These are phyloP conservation scores for Termitomyces sp. DNA, from an alignment of 768 basidiomycete species.

Conservation along the genomic window DNA sequence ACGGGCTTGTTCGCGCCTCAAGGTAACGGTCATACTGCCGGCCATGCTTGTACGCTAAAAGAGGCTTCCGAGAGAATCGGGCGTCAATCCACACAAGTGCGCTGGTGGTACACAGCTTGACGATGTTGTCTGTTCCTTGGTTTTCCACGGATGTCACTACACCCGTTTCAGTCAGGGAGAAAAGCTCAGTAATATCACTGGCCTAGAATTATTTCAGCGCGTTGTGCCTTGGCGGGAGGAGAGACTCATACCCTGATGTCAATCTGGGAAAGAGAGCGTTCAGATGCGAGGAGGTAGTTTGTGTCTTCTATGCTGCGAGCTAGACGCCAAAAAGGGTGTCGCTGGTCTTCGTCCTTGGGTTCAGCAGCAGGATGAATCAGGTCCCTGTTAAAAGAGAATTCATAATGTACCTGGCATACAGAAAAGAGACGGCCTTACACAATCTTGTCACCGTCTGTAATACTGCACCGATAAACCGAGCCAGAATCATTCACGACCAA, in stretches of 20 bases:
- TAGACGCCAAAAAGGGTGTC: slow-evolving; percentile 52
- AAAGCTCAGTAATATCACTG: slow-evolving; percentile 25
- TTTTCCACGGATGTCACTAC: slow-evolving; percentile 55
- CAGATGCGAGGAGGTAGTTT: slow-evolving; percentile 46
- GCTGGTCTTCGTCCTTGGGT: not conserved
- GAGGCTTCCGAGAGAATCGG: slow-evolving; percentile 51
- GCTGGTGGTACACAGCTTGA: slow-evolving; percentile 57
- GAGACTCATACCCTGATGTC: slow-evolving; percentile 53
- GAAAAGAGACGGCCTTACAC: slow-evolving; percentile 33
- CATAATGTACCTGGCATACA: not conserved
- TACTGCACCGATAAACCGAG: slow-evolving; percentile 42
- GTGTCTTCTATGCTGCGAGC: slow-evolving; percentile 29
- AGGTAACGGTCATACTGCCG: slow-evolving; percentile 61
- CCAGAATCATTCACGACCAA: slow-evolving; percentile 50
- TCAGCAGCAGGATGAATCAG: slow-evolving; percentile 7
- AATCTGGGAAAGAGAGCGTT: slow-evolving; percentile 35
- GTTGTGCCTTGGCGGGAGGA: not conserved
- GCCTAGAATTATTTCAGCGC: slow-evolving; percentile 23
- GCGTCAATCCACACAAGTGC: slow-evolving; percentile 71
- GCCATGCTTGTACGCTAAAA: slow-evolving; percentile 60
- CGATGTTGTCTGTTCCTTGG: slow-evolving; percentile 35
- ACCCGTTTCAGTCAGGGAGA: slow-evolving; percentile 30
- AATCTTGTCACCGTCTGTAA: slow-evolving; percentile 30
- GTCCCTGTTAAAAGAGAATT: not conserved
- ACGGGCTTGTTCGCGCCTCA: slow-evolving; percentile 32